Conservation (phyloP, 345 rosid genomes). For the Melaleuca quinquenervia region DNA sequence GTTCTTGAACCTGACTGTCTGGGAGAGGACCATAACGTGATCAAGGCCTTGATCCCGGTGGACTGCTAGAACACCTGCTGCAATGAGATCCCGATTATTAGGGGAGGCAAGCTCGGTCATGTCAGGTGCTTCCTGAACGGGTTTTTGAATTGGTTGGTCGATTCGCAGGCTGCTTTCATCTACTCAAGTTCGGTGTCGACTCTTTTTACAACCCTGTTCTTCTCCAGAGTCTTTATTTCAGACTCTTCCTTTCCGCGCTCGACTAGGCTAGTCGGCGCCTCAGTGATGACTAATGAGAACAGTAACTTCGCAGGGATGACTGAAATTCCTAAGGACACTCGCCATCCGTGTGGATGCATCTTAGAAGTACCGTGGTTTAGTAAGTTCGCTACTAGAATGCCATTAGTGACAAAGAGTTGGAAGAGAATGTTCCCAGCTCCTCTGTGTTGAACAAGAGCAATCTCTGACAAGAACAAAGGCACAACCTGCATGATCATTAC, state of each 20-base stretch:
- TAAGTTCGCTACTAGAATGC: constrained; percentile 36
- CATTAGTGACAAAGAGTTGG: constrained; percentile 46
- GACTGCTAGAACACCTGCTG: constrained; percentile 58
- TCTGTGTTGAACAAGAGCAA: constrained; percentile 36
- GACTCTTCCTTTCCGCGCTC: constrained; percentile 19
- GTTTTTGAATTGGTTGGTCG: constrained; percentile 25
- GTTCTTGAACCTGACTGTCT: constrained; percentile 22
- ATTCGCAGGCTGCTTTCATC: constrained; percentile 26
- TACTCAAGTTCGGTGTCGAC: constrained; percentile 30
- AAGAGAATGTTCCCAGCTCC: constrained; percentile 56
- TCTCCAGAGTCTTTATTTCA: constrained; percentile 24
- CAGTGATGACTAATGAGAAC: constrained; percentile 30
- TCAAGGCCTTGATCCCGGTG: constrained; percentile 48
- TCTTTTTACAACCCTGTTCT: constrained; percentile 39
- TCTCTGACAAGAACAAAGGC: constrained; percentile 58
- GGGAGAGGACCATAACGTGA: constrained; percentile 26
- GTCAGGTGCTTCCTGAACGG: constrained; percentile 30
- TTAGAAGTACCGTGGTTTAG: constrained; percentile 37
- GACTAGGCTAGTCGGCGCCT: constrained; percentile 54
- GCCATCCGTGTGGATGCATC: constrained; percentile 42
- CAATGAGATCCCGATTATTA: constrained; percentile 31
- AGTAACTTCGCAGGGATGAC: constrained; percentile 36
- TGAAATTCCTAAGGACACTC: constrained; percentile 41
- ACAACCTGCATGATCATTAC: constrained; percentile 25
- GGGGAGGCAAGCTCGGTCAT: constrained; percentile 36